These are phyloP conservation scores for Tylopilus intermedius DNA, from an alignment of 768 basidiomycete genomes.

Conservation along the genomic window DNA sequence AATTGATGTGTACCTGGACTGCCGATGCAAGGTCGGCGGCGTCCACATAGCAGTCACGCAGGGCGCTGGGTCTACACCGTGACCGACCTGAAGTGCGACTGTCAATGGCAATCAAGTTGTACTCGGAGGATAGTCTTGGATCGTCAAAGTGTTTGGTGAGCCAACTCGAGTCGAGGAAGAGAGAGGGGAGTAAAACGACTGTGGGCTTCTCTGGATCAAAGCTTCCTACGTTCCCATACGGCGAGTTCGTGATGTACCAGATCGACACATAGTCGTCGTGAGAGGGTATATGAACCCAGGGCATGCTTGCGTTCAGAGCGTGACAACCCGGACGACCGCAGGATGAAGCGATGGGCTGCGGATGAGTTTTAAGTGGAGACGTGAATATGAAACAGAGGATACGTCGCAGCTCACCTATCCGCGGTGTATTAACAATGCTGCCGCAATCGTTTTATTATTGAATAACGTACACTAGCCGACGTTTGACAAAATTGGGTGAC, in stretches of 20 bases:
- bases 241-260: constrained; percentile 66
- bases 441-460: constrained; percentile 13
- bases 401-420: not conserved
- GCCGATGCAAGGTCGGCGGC: constrained; percentile 72
- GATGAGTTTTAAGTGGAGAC: constrained; percentile 20
- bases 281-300: constrained; percentile 61
- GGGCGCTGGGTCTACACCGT: constrained; percentile 44
- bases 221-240: constrained; percentile 53
- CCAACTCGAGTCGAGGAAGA: constrained; percentile 68
- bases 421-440: constrained; percentile 13
- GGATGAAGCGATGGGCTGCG: constrained; percentile 2
- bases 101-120: constrained; percentile 75
- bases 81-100: constrained; percentile 61
- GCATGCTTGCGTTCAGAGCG: constrained; percentile 49
- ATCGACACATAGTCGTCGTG: constrained; percentile 64
- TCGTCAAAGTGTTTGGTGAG: constrained; percentile 63
- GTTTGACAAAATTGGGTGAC: constrained; percentile 14
- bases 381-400: constrained; percentile 7
- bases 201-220: constrained; percentile 65
- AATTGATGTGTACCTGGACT: constrained; percentile 45
- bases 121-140: constrained; percentile 49
- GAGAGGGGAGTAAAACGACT: constrained; percentile 62
- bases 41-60: constrained; percentile 72
- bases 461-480: too few relatives aligned
- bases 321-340: constrained; percentile 3